Base-by-base conservation (phyloP, 2,329 filamentous ascomycete genomes). In the Cadophora sp. region DNA sequence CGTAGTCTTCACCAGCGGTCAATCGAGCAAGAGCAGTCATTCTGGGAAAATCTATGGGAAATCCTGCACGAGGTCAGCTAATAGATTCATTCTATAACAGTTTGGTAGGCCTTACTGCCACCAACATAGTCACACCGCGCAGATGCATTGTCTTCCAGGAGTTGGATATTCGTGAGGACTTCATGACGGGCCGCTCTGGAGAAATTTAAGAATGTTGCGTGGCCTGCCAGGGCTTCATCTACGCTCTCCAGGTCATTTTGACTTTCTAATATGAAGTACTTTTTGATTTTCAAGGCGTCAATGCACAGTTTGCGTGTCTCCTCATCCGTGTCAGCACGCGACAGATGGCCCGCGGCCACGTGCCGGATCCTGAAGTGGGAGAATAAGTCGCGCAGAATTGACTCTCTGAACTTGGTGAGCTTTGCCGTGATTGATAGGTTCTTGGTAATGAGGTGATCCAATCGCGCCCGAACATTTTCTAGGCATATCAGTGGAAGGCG, bases 311-410 rank as follows among this genome's bases (percentile, higher is more conserved):
- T 29, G 16, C 46, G 43, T 27, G 64, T 62, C 3, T 68, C 66
- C 27, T 61, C 59, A 8, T 66, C 68, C 24, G 65, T 50, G 53
- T 67, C 62, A 50, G 43, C 58, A 24, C 59, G 53, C 27, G 56
- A 56, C 12, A 68, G 51, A 34, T 66, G 64, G 16, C 55, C 61
- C 4, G 65, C 58, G 46, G 68, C 66, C 34, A 62, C 64, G 48
- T 53, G 51, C 56, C 69, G 60, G n/a, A 66, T 55, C n/a, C 50
- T 66, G 48, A 70, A 66, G 26, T 62, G 56, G 26, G 31, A 64
- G 24, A 62, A 63, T 4, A 70, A 51, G 9, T 66, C 66, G 43
- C 64, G 40, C 12, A 70, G 40, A 24, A 64, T 31, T 4, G 59
- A 24, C 14, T 58, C 43, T 26, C 66, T 59, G 16, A 64, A 59